These are phyloP conservation scores for Lathyrus aphaca DNA, from an alignment of 306 rosid genomes.

Conservation along the genomic window DNA sequence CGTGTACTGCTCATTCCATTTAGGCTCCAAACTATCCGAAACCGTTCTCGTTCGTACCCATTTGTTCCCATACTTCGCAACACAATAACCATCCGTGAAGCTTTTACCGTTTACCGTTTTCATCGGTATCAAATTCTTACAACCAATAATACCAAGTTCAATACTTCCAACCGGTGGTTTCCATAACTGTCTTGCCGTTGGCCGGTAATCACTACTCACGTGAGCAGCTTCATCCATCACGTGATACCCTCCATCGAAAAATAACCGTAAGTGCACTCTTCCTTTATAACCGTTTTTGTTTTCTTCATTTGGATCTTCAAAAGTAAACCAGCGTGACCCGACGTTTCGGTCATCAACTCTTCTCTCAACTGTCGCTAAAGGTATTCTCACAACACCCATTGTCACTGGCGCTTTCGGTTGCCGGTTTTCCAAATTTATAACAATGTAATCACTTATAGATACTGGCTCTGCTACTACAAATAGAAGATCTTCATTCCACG, in stretches of 20 bases:
- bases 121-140: conserved; percentile 72
- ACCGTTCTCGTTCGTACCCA: conserved; percentile 83
- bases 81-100: conserved; percentile 72
- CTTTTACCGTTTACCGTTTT: conserved; percentile 65
- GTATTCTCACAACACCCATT: conserved; percentile 54
- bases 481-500: conserved; percentile 79
- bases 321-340: conserved; percentile 65
- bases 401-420: conserved; percentile 44
- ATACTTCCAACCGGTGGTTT: conserved; percentile 71
- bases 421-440: conserved; percentile 57
- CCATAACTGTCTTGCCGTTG: conserved; percentile 93
- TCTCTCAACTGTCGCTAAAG: conserved; percentile 57
- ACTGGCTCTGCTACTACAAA: conserved; percentile 81
- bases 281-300: conserved; percentile 52
- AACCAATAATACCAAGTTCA: conserved; percentile 73
- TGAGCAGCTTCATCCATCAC: conserved; percentile 92
- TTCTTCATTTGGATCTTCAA: conserved; percentile 47
- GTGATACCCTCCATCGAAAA: conserved; percentile 91
- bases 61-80: conserved; percentile 82
- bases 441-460: conserved; percentile 44
- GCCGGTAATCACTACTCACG: conserved; percentile 84
- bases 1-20: conserved; percentile 93
- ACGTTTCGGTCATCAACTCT: conserved; percentile 83
- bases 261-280: conserved; percentile 65
- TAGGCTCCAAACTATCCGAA: conserved; percentile 73